phyloP scores from a whole-genome alignment of 495 filamentous ascomycete genomes.

The Penicillium canescens region DNA sequence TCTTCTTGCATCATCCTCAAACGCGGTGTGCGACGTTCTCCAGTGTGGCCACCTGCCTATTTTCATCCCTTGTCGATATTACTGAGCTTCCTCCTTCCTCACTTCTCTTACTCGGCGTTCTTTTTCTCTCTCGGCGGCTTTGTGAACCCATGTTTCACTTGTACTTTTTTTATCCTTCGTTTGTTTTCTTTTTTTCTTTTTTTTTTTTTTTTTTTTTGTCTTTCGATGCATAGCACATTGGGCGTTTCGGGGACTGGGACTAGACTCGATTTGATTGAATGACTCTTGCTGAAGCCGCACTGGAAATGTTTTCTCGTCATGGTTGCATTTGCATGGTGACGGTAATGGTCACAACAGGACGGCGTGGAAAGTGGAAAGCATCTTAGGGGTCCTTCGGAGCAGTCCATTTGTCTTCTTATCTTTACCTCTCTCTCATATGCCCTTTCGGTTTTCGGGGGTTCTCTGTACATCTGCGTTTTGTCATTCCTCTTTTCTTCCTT shows the following conservation, averaged over 20 bases:
- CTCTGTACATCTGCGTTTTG: conserved; percentile 19
- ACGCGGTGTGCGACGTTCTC: conserved; percentile 7
- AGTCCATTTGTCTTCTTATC: conserved; percentile 23
- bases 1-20: conserved; percentile 11
- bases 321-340: conserved; percentile 28
- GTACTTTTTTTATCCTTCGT: conserved; percentile 18
- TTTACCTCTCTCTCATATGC: conserved; percentile 3
- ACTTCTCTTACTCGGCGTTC: conserved; percentile 18
- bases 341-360: conserved; percentile 27
- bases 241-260: conserved; percentile 36
- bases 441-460: conserved; percentile 7
- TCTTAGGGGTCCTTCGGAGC: conserved; percentile 24
- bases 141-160: conserved; percentile 21
- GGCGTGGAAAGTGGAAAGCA: conserved; percentile 30
- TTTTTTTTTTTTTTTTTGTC: conserved; percentile 17
- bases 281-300: conserved; percentile 28
- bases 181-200: conserved; percentile 21
- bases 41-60: conserved; percentile 6
- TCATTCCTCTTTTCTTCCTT: conserved; percentile 1
- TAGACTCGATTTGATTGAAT: conserved; percentile 38
- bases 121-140: conserved; percentile 15
- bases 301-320: conserved; percentile 34
- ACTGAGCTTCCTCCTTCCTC: conserved; percentile 5
- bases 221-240: conserved; percentile 35
- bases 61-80: conserved; percentile 14